A percentile compares a stretch with the other conserved stretches of the same genome.
Conservation (phyloP, 2,329 filamentous ascomycete species). For the Monilinia laxa region DNA sequence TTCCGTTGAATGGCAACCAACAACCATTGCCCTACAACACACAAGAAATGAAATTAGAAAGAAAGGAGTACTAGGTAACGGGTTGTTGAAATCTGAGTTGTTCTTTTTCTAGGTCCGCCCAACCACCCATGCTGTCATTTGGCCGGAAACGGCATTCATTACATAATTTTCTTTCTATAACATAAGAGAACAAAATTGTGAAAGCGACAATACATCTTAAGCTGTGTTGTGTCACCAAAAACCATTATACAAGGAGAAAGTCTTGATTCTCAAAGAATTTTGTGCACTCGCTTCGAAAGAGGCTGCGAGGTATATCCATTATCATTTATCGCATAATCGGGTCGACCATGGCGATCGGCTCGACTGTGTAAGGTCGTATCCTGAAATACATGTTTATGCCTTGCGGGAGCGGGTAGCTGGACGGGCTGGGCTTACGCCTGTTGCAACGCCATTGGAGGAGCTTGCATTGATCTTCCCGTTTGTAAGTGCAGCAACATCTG, state of each 20-base stretch:
- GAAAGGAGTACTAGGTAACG: neutral
- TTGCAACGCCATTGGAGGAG: constrained; percentile 51
- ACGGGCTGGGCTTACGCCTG: constrained; percentile 36
- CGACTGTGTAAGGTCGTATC: constrained; percentile 14
- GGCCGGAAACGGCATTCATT: constrained; percentile 8
- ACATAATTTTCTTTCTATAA: constrained; percentile 16
- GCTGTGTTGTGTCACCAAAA: constrained; percentile 4
- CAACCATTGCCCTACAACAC: constrained; percentile 28
- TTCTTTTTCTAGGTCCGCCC: constrained; percentile 15
- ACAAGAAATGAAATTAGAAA: constrained; percentile 25
- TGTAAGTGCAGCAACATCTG: constrained; percentile 39
- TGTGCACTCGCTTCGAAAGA: constrained; percentile 19
- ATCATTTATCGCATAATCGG: constrained; percentile 20
- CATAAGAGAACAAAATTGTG: constrained; percentile 5
- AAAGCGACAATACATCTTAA: neutral
- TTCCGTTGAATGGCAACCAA: constrained; percentile 10
- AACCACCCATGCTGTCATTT: constrained; percentile 17
- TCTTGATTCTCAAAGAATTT: constrained; percentile 29
- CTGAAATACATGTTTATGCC: constrained; percentile 33
- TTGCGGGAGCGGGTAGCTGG: constrained; percentile 41
- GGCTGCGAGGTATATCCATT: constrained; percentile 19
- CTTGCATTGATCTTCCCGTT: constrained; percentile 49
- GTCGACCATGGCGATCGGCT: constrained; percentile 6
- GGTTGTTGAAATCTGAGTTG: constrained; percentile 14
- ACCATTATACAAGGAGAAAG: constrained; percentile 20